phyloP scores from a whole-genome alignment of 805 yeast species.

The Teunomyces stri region DNA sequence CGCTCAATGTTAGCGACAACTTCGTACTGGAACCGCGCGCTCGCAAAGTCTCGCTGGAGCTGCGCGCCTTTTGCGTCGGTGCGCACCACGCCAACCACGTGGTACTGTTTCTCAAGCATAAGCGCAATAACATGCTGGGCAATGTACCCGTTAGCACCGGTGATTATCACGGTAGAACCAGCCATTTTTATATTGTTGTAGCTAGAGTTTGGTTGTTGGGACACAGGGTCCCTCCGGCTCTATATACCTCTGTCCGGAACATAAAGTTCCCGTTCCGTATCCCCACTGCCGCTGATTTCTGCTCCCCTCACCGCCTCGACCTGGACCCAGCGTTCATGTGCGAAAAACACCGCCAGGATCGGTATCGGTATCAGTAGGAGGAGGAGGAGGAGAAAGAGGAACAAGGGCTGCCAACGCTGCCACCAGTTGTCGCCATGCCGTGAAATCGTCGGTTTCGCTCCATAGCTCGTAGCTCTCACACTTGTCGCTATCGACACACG shows the following conservation, averaged over 20 bases:
- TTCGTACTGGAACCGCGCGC: slow-evolving; percentile 32
- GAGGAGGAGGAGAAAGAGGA: too few relatives aligned
- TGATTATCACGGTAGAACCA: slow-evolving; percentile 26
- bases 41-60: slow-evolving; percentile 10
- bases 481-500: not conserved
- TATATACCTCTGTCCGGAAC: not conserved
- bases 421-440: not conserved
- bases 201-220: too few relatives aligned
- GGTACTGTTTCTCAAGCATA: slow-evolving; percentile 38
- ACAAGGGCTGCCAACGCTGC: not conserved
- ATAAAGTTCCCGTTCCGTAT: not conserved
- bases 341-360: too few relatives aligned
- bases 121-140: slow-evolving; percentile 47
- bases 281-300: too few relatives aligned
- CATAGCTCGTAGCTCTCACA: not conserved
- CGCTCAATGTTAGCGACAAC: slow-evolving; percentile 48
- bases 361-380: too few relatives aligned
- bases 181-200: too few relatives aligned
- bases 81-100: slow-evolving; percentile 53
- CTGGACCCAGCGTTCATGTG: not conserved
- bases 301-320: too few relatives aligned
- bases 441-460: not conserved
- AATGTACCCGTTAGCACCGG: slow-evolving; percentile 55
- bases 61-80: slow-evolving; percentile 23
- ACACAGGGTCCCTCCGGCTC: too few relatives aligned